Base-by-base conservation (phyloP, 257 asterid genomes). In the Capsicum rhomboideum region DNA sequence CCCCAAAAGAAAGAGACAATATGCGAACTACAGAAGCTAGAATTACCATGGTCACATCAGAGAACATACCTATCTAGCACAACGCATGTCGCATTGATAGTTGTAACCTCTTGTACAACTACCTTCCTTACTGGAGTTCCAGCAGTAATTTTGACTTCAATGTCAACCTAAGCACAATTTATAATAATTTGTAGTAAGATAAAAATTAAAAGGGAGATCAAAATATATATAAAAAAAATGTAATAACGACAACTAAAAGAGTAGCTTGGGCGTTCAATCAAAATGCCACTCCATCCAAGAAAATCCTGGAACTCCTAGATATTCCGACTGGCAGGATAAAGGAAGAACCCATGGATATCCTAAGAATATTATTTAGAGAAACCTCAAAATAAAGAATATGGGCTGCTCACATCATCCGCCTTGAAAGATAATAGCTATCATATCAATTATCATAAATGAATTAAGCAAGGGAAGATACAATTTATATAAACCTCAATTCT, bases 111-210 rank as follows among this genome's bases (percentile, higher is more conserved):
- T 85, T 94, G 97, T 40, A 89, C 82, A 31, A 94, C 79, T 53
- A 93, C 89, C 46, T 85, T 87, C 88, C 75, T 84, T 23, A 84
- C 54, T 4, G 98, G 98, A 82, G 93, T 88, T 78, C 98, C 98
- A 79, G 91, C 97, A 29, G 82, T 82, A 82, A 94, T 85, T 89
- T 94, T 94, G 59, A 93, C 96, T 84, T 92, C 92, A 81, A 94
- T 90, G 81, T 91, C 96, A 82, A 94, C 91, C 98, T 94, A 79
- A 58, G 34, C 82, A 82, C 50, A 78, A 56, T 83, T 53, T 74
- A 80, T 49, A 67, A 87, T 77, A 52, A 63, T 52, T 9, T 58
- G 37, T 66, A 21, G 23, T 6, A 72, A 29, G 66, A 63, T n/a
- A 29, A 68, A 12, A 18, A 78, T 16, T 56, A 84, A 4, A 23